Percentiles rank a stretch among this genome's conserved stretches.
Evolutionary conservation across 345 rosid species (phyloP).

Genomic region (Combretum micranthum): DNA sequence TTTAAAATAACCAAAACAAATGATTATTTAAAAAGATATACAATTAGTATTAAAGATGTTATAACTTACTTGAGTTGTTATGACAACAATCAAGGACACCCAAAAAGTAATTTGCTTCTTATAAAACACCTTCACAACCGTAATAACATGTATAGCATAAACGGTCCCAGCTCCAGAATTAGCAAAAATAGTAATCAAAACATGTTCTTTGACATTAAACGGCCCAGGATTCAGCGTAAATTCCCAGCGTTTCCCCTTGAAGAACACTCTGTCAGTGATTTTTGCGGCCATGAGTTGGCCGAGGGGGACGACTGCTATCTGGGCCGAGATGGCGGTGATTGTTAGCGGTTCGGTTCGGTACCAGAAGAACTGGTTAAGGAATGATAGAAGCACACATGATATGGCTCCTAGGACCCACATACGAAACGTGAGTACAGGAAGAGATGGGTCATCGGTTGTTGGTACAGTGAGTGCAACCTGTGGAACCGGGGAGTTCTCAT

Average conservation of each 20-base stretch:
- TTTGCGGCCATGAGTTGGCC: constrained; percentile 87
- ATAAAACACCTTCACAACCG: constrained; percentile 84
- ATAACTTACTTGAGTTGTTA: constrained; percentile 75
- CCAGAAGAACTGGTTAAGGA: constrained; percentile 95
- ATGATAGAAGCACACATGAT: constrained; percentile 67
- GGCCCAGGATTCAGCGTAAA: constrained; percentile 93
- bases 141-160: constrained; percentile 78
- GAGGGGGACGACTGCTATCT: constrained; percentile 87
- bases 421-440: constrained; percentile 84
- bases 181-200: constrained; percentile 85
- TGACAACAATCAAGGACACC: constrained; percentile 69
- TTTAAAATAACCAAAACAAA: constrained; percentile 4
- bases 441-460: constrained; percentile 71
- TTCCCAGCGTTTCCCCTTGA: constrained; percentile 60
- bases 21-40: background rate
- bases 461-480: constrained; percentile 94
- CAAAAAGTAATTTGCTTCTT: constrained; percentile 72
- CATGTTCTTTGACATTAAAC: constrained; percentile 94
- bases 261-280: constrained; percentile 60
- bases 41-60: background rate
- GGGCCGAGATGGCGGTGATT: constrained; percentile 94
- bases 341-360: constrained; percentile 88
- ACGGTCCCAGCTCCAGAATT: constrained; percentile 96
- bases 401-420: constrained; percentile 90
- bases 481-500: constrained; percentile 72